Conservation (phyloP, 805 yeast species). For the Candida insectorum region DNA sequence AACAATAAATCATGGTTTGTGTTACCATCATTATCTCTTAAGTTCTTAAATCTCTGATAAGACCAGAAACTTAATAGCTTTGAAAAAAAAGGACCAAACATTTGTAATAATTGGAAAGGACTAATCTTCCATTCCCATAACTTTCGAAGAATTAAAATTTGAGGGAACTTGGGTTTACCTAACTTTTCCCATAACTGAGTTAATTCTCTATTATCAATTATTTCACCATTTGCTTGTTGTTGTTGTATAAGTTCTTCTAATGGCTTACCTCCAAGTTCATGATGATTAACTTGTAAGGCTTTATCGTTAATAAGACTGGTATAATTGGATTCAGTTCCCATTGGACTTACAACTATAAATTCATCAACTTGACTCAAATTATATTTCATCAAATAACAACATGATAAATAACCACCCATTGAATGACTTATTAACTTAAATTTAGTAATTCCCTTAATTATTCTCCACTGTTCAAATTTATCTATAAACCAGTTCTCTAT, state of each 20-base stretch:
- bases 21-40: constrained; percentile 15
- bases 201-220: constrained; percentile 15
- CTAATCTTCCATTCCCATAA: constrained; percentile 38
- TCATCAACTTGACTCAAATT: constrained; percentile 23
- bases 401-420: constrained; percentile 41
- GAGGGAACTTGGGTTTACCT: constrained; percentile 38
- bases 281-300: constrained; percentile 30
- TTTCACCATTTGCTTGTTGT: constrained; percentile 14
- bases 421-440: constrained; percentile 38
- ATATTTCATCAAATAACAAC: constrained; percentile 40
- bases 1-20: constrained; percentile 19
- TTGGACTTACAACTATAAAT: constrained; percentile 34
- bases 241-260: constrained; percentile 25
- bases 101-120: constrained; percentile 38
- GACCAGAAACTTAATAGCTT: constrained; percentile 42
- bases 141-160: constrained; percentile 23
- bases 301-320: constrained; percentile 30
- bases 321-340: constrained; percentile 41
- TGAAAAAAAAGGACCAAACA: constrained; percentile 37
- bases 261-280: constrained; percentile 33
- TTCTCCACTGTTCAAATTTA: constrained; percentile 35
- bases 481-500: constrained; percentile 43
- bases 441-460: constrained; percentile 14
- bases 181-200: constrained; percentile 26
- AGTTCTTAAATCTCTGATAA: constrained; percentile 32